Base-by-base conservation (phyloP, 2,329 filamentous ascomycete genomes). In the Cytospora piceae region DNA sequence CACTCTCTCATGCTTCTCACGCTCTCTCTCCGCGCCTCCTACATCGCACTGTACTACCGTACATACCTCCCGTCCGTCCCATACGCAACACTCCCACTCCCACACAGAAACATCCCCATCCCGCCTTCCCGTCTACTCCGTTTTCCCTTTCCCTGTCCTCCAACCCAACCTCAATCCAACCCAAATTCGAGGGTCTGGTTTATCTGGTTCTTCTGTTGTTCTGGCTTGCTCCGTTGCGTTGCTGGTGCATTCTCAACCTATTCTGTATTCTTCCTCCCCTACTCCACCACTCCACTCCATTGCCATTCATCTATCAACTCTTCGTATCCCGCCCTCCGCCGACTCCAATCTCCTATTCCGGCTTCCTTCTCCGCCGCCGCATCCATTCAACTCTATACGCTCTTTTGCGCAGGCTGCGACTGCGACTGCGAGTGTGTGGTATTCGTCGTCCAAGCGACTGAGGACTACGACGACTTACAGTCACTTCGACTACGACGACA, bases 361-460 rank as follows among this genome's bases (percentile, higher is more conserved):
- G 15, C 46, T 56, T 39, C 56, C 59, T 31, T 49, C 58, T 53
- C 24, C 58, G 46, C 32, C 62, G 58, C 59, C 63, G 56, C 51
- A 56, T 53, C 24, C 34, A 42, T 55, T 53, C 59, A 57, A 62
- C 57, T 49, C 64, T 61, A 66, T 68, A 68, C 66, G 54, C 60
- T 68, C 66, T 63, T 63, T 68, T 66, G 59, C 54, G 55, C 59
- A 66, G 49, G 59, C 57, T 54, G 37, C 57, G 56, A 46, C 57
- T 54, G 37, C 57, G 56, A 46, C 58, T 51, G 60, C 55, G 58
- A 55, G 49, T 22, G 49, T 39, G 34, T 37, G 27, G 53, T n/a
- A 6, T 34, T 52, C 51, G 46, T 37, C 56, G 53, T 22, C 27
- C 27, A 53, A n/a, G 53, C 22, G 56, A 27, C 31, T 54, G 54